These are phyloP conservation scores for Coffea canephora DNA, from an alignment of 257 asterid species.

Conservation along the genomic window DNA sequence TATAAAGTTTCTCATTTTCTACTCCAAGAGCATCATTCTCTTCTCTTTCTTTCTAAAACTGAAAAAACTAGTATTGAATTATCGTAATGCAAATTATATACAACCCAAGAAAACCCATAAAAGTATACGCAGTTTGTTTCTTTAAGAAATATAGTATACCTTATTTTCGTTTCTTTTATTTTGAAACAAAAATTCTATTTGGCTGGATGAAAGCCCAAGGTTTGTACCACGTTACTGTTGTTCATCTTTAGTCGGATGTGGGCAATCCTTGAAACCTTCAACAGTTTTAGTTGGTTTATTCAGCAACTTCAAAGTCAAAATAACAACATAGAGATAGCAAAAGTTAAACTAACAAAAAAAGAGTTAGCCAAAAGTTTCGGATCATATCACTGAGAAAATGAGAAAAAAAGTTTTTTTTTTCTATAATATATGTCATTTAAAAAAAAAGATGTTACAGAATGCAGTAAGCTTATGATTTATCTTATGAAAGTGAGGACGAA, in stretches of 20 bases:
- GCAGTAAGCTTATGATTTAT: too few relatives aligned
- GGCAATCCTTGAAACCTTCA: not conserved
- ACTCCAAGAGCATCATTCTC: not conserved
- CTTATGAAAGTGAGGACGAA: not conserved
- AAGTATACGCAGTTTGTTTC: too few relatives aligned
- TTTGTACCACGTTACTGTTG: not conserved
- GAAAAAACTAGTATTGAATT: too few relatives aligned
- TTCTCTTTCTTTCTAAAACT: not conserved
- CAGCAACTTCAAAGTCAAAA: not conserved
- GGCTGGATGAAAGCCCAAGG: not conserved
- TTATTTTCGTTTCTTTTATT: too few relatives aligned
- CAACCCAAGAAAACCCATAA: not conserved
- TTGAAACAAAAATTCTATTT: not conserved
- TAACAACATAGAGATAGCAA: not conserved
- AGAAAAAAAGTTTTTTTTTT: too few relatives aligned
- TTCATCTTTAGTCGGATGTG: not conserved
- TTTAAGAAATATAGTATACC: not conserved
- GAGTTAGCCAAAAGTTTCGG: not conserved
- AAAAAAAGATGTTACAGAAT: too few relatives aligned
- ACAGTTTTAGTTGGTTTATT: too few relatives aligned
- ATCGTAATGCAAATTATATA: too few relatives aligned
- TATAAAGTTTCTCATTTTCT: not conserved
- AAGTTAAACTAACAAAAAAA: too few relatives aligned
- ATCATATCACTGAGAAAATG: too few relatives aligned
- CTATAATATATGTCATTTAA: too few relatives aligned